Base-by-base conservation (phyloP, 179 eudicot species). In the Dionaea muscipula region DNA sequence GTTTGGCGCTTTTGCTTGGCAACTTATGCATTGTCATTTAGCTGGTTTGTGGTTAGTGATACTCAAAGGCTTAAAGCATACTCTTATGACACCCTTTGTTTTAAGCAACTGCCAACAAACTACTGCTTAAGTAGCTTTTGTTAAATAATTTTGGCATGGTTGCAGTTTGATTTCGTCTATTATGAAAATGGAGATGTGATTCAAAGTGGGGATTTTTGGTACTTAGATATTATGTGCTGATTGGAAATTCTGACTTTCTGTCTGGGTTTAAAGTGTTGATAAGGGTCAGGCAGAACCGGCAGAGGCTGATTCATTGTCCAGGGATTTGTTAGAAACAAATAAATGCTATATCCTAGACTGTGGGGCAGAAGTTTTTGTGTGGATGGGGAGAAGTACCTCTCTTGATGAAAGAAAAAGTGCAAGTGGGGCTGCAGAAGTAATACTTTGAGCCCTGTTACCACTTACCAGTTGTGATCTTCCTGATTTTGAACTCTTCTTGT, bases 341-440 rank as follows among this genome's bases (percentile, higher is more conserved):
- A 78, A 68, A 69, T 93, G 99, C 74, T 83, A 81, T 64, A 62
- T 93, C 60, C 71, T 93, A 60, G 99, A 93, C 56, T 85, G 85
- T 60, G 99, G 95, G 44, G 11, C 55, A 33, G 95, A 85, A 72
- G 78, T 88, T 66, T 82, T 71, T 75, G 85, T 85, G 41, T 93
- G 99, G 99, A 72, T 81, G 66, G 99, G 99, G 23, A 88, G 81
- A 72, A 76, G 51, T 63, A 82, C 95, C 51, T 62, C 86, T 39
- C 85, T 93, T 54, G 85, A 76, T 59, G 85, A 76, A 62, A 72
- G 96, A 59, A 93, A 93, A 71, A 69, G 65, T 69, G 87, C 95
- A 64, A 79, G 79, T 70, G 70, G 67, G 63, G 82, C 85, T 49
- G 87, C 86, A 52, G 95, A 93, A 66, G 99, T 93, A 88, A 63